Conservation (phyloP, 495 filamentous ascomycete genomes). For the Venustampulla echinocandica region DNA sequence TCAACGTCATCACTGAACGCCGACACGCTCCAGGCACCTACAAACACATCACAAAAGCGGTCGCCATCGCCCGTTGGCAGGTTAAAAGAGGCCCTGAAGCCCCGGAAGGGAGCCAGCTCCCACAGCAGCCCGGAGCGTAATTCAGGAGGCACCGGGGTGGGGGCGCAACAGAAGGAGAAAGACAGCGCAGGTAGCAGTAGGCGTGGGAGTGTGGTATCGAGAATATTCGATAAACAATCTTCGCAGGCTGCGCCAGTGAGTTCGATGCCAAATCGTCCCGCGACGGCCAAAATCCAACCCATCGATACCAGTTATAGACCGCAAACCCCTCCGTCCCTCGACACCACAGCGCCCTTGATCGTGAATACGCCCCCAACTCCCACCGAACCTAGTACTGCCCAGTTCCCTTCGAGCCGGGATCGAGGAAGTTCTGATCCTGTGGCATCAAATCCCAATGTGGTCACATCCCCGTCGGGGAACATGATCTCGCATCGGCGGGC, state of each 20-base stretch:
- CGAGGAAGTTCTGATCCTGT: conserved; percentile 20
- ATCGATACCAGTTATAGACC: conserved; percentile 27
- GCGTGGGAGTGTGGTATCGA: conserved; percentile 22
- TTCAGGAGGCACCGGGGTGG: conserved; percentile 4
- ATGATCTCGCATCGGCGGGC: conserved; percentile 66
- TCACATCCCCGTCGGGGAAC: conserved; percentile 45
- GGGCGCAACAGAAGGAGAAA: conserved; percentile 3
- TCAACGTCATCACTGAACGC: conserved; percentile 14
- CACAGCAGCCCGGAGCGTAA: conserved; percentile 35
- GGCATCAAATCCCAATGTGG: conserved; percentile 30
- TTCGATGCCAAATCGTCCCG: conserved; percentile 15
- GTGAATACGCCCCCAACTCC: conserved; percentile 51
- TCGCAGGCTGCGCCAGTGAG: conserved; percentile 3
- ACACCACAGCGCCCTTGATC: conserved; percentile 37
- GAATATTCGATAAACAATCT: conserved; percentile 15
- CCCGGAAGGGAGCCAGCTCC: conserved; percentile 22
- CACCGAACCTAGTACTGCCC: conserved; percentile 29
- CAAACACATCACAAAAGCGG: conserved; percentile 28
- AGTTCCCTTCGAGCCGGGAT: conserved; percentile 14
- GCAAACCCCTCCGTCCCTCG: conserved; percentile 34
- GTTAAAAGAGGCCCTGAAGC: conserved; percentile 36
- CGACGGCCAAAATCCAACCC: conserved; percentile 14
- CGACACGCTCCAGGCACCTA: conserved; percentile 29
- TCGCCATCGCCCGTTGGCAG: conserved; percentile 38
- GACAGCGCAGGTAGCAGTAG: conserved; percentile 2